Conservation (phyloP, 2,329 filamentous ascomycete genomes). For the Colletotrichum spaethianum region DNA sequence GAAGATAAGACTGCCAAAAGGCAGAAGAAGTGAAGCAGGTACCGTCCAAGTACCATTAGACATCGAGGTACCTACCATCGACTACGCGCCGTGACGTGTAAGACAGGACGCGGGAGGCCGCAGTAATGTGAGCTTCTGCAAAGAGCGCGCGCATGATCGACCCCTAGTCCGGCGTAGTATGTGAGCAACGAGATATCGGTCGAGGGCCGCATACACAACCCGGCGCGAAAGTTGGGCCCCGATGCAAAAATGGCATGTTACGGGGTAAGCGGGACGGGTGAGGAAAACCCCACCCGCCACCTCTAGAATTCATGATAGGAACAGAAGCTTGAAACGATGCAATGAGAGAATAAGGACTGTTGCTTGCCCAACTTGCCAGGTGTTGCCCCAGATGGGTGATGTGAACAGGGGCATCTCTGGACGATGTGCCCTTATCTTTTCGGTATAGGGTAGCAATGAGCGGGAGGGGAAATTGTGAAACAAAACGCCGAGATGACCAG, state of each 20-base stretch:
- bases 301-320: constrained; percentile 25
- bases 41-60: constrained; percentile 44
- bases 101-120: constrained; percentile 8
- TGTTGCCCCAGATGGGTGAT: not conserved
- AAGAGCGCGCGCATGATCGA: not conserved
- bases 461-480: constrained; percentile 2
- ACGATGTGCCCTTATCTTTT: constrained; percentile 11
- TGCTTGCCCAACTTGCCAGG: not conserved
- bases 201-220: constrained; percentile 5
- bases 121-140: not conserved
- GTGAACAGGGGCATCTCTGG: constrained; percentile 15
- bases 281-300: constrained; percentile 3
- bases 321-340: constrained; percentile 28
- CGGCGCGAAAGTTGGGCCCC: not conserved
- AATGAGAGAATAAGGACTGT: constrained; percentile 1
- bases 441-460: constrained; percentile 6
- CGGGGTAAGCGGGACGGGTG: constrained; percentile 12
- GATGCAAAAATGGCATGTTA: not conserved
- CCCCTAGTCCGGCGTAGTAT: not conserved
- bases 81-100: constrained; percentile 40
- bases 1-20: constrained; percentile 76
- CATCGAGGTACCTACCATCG: constrained; percentile 28
- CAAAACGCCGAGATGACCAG: constrained; percentile 17
- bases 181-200: not conserved
- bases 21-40: constrained; percentile 65